A percentile compares a stretch with the other conserved stretches of the same genome.
phyloP scores from a whole-genome alignment of 192 early-diverging fungal species.

The Coemansia sp. region DNA sequence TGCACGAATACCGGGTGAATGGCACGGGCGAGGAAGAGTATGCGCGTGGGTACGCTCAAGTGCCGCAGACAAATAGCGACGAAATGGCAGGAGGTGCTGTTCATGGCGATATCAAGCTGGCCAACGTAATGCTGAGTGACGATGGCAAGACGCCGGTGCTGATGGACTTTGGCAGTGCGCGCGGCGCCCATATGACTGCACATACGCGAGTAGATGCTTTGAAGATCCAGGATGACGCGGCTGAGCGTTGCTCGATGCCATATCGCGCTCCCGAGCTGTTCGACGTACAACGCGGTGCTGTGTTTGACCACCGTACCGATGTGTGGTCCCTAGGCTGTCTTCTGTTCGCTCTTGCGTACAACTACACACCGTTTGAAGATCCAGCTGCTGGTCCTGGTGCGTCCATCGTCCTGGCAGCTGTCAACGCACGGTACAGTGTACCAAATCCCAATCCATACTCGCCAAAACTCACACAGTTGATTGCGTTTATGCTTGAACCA shows the following conservation, averaged over 20 bases:
- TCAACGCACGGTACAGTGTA: constrained; percentile 60
- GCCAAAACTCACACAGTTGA: constrained; percentile 50
- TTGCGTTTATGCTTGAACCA: constrained; percentile 61
- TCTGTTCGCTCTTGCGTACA: constrained; percentile 69
- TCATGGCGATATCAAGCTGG: constrained; percentile 77
- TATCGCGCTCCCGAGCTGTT: constrained; percentile 79
- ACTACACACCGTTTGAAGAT: constrained; percentile 67
- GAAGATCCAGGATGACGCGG: constrained; percentile 68
- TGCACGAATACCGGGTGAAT: constrained; percentile 53
- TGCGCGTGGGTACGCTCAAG: neutral
- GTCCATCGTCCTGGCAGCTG: constrained; percentile 67
- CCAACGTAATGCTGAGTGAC: constrained; percentile 65
- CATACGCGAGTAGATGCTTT: constrained; percentile 59
- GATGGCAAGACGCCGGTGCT: constrained; percentile 64
- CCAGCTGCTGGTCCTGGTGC: constrained; percentile 65
- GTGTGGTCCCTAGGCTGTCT: constrained; percentile 78
- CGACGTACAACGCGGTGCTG: constrained; percentile 64
- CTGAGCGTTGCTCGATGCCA: constrained; percentile 68
- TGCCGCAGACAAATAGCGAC: constrained; percentile 26
- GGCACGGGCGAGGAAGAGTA: neutral
- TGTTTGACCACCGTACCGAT: constrained; percentile 68
- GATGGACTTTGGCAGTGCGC: constrained; percentile 77
- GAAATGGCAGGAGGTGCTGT: constrained; percentile 16
- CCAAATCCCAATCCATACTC: constrained; percentile 58
- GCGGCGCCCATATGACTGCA: constrained; percentile 57